These are phyloP conservation scores for Murraya koenigii DNA, from an alignment of 345 rosid genomes.

Conservation along the genomic window DNA sequence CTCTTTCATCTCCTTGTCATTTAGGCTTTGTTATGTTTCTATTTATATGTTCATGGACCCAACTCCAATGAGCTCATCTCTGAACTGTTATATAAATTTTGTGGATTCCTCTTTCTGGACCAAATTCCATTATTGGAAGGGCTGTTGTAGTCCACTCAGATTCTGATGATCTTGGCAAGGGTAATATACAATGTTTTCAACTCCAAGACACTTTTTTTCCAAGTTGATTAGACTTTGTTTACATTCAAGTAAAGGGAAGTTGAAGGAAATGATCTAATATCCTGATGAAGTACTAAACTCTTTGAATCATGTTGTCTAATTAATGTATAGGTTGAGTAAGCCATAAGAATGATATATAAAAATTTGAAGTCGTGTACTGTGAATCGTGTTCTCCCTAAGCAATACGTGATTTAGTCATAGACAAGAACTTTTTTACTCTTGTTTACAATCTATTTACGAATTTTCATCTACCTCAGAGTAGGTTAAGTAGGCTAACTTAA, in stretches of 20 bases:
- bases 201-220: too few species aligned
- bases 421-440: not conserved
- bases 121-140: slow-evolving; percentile 81
- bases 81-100: not conserved
- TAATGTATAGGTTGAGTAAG: not conserved
- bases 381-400: not conserved
- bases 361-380: not conserved
- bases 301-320: not conserved
- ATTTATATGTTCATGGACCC: not conserved
- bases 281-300: not conserved
- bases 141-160: slow-evolving; percentile 89
- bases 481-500: not conserved
- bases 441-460: not conserved
- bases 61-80: not conserved
- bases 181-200: not conserved
- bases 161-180: slow-evolving; percentile 87
- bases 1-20: not conserved
- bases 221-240: not conserved
- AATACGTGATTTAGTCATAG: not conserved
- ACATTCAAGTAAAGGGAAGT: not conserved
- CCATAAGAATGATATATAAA: not conserved
- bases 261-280: not conserved
- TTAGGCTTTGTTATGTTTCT: not conserved
- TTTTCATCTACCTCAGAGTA: not conserved
- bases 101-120: slow-evolving; percentile 81